Evolutionary conservation across 2,329 filamentous ascomycete species (phyloP), one percentile per base, ranked within the genome.

Genomic region (Colletotrichum tropicicola): DNA sequence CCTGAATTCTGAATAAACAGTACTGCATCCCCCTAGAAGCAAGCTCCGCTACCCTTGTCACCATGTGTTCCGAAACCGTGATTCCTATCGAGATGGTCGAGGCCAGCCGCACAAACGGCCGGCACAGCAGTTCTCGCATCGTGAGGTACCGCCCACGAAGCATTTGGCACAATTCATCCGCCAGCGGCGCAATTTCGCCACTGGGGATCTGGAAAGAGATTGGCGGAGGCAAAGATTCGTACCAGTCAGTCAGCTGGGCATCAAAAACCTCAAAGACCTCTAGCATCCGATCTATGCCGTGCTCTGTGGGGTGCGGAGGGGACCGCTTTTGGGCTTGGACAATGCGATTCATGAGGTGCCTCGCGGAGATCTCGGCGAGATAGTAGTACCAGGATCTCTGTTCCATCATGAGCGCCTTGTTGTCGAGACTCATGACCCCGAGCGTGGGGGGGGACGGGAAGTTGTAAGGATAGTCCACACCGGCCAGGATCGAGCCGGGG

Each of bases 381-480:
- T 66, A 68, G 37, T 68, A 68, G 13, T 68, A 65, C 65, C 65
- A 68, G 23, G 32, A 68, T 21, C 65, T 27, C 17, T 68, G 56
- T 6, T 68, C 65, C 60, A 35, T 48, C 37, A 62, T 35, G n/a
- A 62, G 57, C 8, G 15, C 5, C 23, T 65, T 65, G 44, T 51
- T 65, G 17, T 62, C 62, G 5, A 52, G 30, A 19, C 25, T 67
- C 49, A 27, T 35, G 4, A 43, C 49, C 3, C 49, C 54, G 2
- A 60, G 61, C 5, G 43, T 54, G 10, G 62, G 62, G 2, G 65
- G 65, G 2, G 35, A 53, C 3, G 65, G 65, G 5, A 68, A 54
- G 23, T 12, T 56, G 19, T 62, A 65, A 4, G 57, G 57, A 9
- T 65, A 65, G 10, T 65, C 57, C 9, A 56, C 58, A 2, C 62